Conservation (phyloP, 2,329 filamentous ascomycete species). For the Tolypocladium tundrense region DNA sequence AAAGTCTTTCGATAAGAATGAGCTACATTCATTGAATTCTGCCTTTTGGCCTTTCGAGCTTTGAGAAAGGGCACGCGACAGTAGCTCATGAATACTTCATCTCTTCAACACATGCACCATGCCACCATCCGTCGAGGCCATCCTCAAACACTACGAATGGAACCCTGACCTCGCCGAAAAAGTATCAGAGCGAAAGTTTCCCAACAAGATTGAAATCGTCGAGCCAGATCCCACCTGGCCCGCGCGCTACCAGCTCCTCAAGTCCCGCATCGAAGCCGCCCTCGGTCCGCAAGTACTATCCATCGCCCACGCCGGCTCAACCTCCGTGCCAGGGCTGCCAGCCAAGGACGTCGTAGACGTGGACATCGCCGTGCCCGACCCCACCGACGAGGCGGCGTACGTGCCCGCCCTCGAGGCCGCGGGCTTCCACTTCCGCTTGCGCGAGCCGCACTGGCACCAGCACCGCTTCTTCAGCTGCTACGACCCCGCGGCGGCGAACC, state of each 20-base stretch:
- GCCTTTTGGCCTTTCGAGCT: too few species aligned
- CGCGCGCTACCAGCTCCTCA: slow-evolving; percentile 16
- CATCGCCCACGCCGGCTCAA: slow-evolving; percentile 39
- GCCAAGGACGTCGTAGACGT: slow-evolving; percentile 44
- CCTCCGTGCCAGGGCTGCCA: slow-evolving; percentile 35
- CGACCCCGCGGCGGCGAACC: slow-evolving; percentile 27
- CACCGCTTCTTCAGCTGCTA: slow-evolving; percentile 34
- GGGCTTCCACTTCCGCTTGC: slow-evolving; percentile 34
- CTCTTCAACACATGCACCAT: slow-evolving; percentile 7
- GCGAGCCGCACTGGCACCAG: slow-evolving; percentile 35
- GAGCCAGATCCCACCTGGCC: slow-evolving; percentile 28
- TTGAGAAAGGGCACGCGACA: too few species aligned
- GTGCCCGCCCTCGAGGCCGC: slow-evolving; percentile 28
- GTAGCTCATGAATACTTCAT: too few species aligned
- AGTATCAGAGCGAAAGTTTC: slow-evolving; percentile 13
- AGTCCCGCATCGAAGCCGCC: slow-evolving; percentile 21
- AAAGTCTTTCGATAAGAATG: too few species aligned
- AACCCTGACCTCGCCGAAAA: slow-evolving; percentile 12
- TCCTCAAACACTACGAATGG: slow-evolving; percentile 16
- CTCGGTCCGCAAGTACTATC: slow-evolving; percentile 23
- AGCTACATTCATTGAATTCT: too few species aligned
- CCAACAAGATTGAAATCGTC: slow-evolving; percentile 18
- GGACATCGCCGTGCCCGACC: slow-evolving; percentile 33
- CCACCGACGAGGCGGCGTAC: slow-evolving; percentile 30
- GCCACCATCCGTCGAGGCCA: slow-evolving; percentile 11